These are phyloP conservation scores for Corymbia calophylla DNA, from an alignment of 441 rosid genomes.

Conservation along the genomic window DNA sequence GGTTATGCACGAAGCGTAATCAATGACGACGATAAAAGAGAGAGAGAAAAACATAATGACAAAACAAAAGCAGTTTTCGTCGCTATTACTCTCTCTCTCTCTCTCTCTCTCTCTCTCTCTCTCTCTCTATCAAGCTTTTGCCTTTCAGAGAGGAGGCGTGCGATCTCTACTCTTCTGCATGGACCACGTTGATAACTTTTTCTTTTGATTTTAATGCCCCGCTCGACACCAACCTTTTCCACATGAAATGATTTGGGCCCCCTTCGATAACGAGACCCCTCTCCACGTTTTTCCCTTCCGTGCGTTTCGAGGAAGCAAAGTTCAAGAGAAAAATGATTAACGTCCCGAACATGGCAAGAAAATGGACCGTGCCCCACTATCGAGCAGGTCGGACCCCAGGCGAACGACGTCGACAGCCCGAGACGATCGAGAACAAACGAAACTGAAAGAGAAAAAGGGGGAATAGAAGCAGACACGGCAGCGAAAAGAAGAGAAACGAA, in stretches of 20 bases:
- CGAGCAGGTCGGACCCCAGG: background rate
- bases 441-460: background rate
- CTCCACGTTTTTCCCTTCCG: background rate
- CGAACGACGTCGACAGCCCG: background rate
- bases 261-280: background rate
- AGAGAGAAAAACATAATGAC: background rate
- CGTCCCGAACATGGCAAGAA: background rate
- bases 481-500: background rate
- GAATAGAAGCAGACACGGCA: background rate
- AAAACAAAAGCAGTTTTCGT: background rate
- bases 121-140: background rate
- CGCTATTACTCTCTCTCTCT: background rate
- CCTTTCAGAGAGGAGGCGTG: background rate
- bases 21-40: conserved; percentile 14
- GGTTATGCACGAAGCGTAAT: conserved; percentile 7
- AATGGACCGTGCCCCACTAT: background rate
- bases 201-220: background rate
- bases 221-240: background rate
- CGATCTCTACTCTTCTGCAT: background rate
- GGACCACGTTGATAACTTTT: background rate
- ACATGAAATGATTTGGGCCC: background rate
- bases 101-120: background rate
- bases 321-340: background rate
- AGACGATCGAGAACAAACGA: background rate
- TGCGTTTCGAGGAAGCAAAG: background rate